phyloP scores from a whole-genome alignment of 1,284 basidiomycete genomes.

The Naganishia sp. region DNA sequence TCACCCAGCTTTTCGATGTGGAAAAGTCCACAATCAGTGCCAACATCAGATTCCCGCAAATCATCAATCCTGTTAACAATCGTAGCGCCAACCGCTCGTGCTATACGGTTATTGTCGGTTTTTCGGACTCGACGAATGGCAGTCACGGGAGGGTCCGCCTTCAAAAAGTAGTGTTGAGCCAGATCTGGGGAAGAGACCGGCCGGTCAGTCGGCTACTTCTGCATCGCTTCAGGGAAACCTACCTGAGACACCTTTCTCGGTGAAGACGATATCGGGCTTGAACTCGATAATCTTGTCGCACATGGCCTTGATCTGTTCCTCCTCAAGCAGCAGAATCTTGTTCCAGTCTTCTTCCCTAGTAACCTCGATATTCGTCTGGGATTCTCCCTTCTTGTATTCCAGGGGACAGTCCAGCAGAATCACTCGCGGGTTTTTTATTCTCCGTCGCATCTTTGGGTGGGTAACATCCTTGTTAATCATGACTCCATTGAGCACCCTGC shows the following conservation, averaged over 20 bases:
- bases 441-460: slow-evolving; percentile 92
- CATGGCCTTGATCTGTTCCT: slow-evolving; percentile 91
- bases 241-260: slow-evolving; percentile 97
- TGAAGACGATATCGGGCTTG: slow-evolving; percentile 93
- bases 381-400: slow-evolving; percentile 99
- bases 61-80: slow-evolving; percentile 98
- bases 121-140: slow-evolving; percentile 94
- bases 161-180: slow-evolving; percentile 88
- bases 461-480: slow-evolving; percentile 99
- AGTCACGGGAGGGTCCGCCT: slow-evolving; percentile 73
- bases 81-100: slow-evolving; percentile 90
- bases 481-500: slow-evolving; percentile 81
- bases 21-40: slow-evolving; percentile 91
- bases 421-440: slow-evolving; percentile 88
- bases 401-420: slow-evolving; percentile 92
- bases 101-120: slow-evolving; percentile 98
- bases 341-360: slow-evolving; percentile 93
- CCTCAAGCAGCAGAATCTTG: slow-evolving; percentile 89
- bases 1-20: slow-evolving; percentile 96
- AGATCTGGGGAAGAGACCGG: slow-evolving; percentile 64
- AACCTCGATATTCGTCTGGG: slow-evolving; percentile 98
- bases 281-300: slow-evolving; percentile 87
- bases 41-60: slow-evolving; percentile 85
- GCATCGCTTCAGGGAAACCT: slow-evolving; percentile 34
- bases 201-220: background rate